These are phyloP conservation scores for Pseudocercospora fuligena DNA, from an alignment of 2,329 filamentous ascomycete genomes.

Conservation along the genomic window DNA sequence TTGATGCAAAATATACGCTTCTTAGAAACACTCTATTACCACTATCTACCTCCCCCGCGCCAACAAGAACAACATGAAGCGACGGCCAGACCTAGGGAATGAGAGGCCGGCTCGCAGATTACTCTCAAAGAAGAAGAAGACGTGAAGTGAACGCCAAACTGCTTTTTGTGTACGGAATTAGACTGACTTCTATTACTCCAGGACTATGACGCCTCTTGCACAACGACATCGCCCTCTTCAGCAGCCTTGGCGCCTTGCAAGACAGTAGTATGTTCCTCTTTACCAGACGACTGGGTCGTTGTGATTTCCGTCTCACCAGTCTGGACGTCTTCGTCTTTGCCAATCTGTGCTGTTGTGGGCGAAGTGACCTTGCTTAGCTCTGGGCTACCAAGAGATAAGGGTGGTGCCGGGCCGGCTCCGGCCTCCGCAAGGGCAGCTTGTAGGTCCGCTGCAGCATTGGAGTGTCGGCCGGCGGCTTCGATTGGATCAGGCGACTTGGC, in stretches of 20 bases:
- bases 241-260: constrained; percentile 38
- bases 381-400: constrained; percentile 8
- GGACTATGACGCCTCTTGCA: constrained; percentile 26
- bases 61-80: too few relatives aligned
- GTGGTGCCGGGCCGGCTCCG: constrained; percentile 29
- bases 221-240: constrained; percentile 39
- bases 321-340: constrained; percentile 22
- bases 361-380: constrained; percentile 16
- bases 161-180: neutral
- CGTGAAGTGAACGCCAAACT: neutral
- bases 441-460: constrained; percentile 29
- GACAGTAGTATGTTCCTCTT: constrained; percentile 37
- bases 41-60: too few relatives aligned
- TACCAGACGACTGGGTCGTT: constrained; percentile 31
- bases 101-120: neutral
- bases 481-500: constrained; percentile 26
- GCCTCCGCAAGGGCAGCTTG: constrained; percentile 31
- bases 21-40: too few relatives aligned
- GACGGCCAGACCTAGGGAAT: neutral
- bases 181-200: constrained; percentile 2
- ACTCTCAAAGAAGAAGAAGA: neutral
- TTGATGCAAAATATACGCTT: neutral
- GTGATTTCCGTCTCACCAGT: constrained; percentile 24
- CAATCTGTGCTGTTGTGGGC: constrained; percentile 13
- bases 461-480: constrained; percentile 25